Evolutionary conservation across 225 moss, liverwort and hornwort genomes (phyloP), one percentile per base, ranked within the genome.

Genomic region (Polytrichum formosum): DNA sequence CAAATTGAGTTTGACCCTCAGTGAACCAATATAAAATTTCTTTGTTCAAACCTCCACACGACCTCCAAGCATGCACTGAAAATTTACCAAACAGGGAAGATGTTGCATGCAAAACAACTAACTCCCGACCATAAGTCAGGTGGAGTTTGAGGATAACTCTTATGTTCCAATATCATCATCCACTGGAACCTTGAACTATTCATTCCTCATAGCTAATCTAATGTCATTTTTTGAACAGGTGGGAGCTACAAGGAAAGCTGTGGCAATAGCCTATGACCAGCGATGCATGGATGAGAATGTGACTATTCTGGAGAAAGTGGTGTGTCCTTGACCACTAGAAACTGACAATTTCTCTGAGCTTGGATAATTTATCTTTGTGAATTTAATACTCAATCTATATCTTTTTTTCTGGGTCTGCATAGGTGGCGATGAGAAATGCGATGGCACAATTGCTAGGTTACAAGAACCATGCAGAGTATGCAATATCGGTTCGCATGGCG

Each of bases 251-350:
- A 88, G 97, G 73, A 90, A 76, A 79, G 87, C 88, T 67, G 68
- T 98, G 66, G 88, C 91, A 64, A 72, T 78, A 76, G 94, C 97
- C 9, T 94, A 94, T 73, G 94, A 98, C 70, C 94, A 89, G 77
- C 92, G 94, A 75, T 98, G 97, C 74, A 84, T 92, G 78, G 74
- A 78, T 30, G 87, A 91, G 76, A 98, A 98, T 73, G 87, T 94
- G 67, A 74, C 92, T 55, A 94, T 98, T 77, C 88, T 98, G 67
- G 94, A 94, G 84, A 94, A 94, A 94, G 92, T 98, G 92, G 94
- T 96, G 75, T 31, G 88, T 67, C 64, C 20, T 56, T 76, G 13
- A 56, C 58, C 59, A 67, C 21, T 22, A 25, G 66, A 4, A 66
- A 33, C 18, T 53, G 29, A 29, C 16, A 19, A 25, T 2, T 21